Conservation (phyloP, 169 alveolate species). For the Plasmodium vinckei region DNA sequence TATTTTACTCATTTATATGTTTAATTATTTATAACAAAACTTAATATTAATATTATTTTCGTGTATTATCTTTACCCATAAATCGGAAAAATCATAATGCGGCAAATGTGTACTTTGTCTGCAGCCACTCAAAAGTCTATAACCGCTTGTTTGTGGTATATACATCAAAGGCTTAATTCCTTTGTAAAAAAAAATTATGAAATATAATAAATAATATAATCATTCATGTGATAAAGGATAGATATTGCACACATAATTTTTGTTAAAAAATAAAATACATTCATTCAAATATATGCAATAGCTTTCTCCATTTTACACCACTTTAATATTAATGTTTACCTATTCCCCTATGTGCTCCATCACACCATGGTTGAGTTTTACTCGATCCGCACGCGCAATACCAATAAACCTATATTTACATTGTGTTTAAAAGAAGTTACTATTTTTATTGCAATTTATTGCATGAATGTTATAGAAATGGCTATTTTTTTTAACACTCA, state of each 20-base stretch:
- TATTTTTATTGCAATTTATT: not conserved
- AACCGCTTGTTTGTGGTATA: slow-evolving; percentile 84
- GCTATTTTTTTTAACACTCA: not conserved
- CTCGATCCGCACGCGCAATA: slow-evolving; percentile 86
- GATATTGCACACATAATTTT: not conserved
- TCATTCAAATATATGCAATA: not conserved
- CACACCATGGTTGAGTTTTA: slow-evolving; percentile 87
- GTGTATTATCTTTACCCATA: slow-evolving; percentile 83
- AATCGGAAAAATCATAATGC: slow-evolving; percentile 84
- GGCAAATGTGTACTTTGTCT: slow-evolving; percentile 82
- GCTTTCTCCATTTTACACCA: not conserved
- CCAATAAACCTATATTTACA: slow-evolving; percentile 83
- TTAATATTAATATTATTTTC: not conserved
- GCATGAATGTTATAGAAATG: not conserved
- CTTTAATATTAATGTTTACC: slow-evolving; percentile 67
- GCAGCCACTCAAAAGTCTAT: slow-evolving; percentile 87
- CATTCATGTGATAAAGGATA: not conserved
- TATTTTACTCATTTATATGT: not conserved
- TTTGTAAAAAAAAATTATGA: slow-evolving; percentile 18
- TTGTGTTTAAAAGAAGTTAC: slow-evolving; percentile 18
- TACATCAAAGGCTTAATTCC: slow-evolving; percentile 88
- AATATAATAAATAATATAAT: not conserved
- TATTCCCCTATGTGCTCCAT: slow-evolving; percentile 84
- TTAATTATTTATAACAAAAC: no score
- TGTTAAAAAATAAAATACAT: not conserved